Conservation (phyloP, 208 protist species). For the Phytomonas sp. region DNA sequence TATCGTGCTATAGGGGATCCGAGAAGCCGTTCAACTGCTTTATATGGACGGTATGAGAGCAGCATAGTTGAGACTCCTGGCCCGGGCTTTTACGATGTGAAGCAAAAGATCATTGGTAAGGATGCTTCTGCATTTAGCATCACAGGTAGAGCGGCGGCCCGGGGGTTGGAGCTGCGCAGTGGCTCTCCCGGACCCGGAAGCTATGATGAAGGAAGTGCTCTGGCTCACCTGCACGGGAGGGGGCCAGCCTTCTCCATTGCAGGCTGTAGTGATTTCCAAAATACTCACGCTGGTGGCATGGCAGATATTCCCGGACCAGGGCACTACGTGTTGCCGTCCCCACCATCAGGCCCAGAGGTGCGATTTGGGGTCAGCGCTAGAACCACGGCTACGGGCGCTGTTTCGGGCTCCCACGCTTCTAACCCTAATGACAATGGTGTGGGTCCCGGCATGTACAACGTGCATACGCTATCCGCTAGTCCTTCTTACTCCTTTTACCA, state of each 20-base stretch:
- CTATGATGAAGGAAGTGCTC: conserved; percentile 12
- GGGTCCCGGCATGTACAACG: not conserved
- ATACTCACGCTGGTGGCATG: not conserved
- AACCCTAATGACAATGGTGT: not conserved
- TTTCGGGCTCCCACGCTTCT: not conserved
- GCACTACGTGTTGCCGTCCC: not conserved
- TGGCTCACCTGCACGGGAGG: not conserved
- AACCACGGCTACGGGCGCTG: not conserved
- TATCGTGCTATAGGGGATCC: not conserved
- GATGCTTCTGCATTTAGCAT: conserved; percentile 6
- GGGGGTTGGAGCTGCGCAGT: conserved; percentile 1
- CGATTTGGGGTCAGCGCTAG: not conserved
- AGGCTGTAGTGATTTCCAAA: not conserved
- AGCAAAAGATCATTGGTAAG: not conserved
- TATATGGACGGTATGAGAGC: conserved; percentile 6
- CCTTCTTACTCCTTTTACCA: not conserved
- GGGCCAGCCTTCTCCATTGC: not conserved
- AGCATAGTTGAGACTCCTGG: conserved; percentile 9
- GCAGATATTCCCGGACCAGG: not conserved
- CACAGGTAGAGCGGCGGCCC: not conserved
- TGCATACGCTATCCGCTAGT: not conserved
- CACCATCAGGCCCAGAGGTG: not conserved
- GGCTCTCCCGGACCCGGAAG: conserved; percentile 16
- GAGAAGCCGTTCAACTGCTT: not conserved
- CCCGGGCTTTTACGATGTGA: conserved; percentile 15